Evolutionary conservation across 164 flowering plant species (phyloP), one percentile per base, ranked within the genome.

Genomic region (Magnolia kwangsiensis): DNA sequence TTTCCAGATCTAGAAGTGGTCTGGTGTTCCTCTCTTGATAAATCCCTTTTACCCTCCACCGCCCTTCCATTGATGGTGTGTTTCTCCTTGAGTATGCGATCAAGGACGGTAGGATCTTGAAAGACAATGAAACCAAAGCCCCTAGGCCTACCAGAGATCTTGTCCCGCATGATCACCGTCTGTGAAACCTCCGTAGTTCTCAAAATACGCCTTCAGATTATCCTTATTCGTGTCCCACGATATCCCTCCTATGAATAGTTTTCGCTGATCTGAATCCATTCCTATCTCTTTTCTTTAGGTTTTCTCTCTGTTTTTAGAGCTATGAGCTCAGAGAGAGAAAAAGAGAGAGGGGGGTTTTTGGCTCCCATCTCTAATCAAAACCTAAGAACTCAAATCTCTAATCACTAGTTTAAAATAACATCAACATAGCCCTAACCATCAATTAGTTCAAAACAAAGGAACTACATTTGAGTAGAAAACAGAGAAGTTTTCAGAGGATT

Each of bases 181-280:
- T 90, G 92, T 72, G 81, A 50, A 55, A 92, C 97, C 50, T 90
- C 93, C 97, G 67, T 91, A 94, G 63, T 84, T 85, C 11, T 81
- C 79, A 49, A 94, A 94, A 76, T 94, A 88, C 37, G 91, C 97
- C 80, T 77, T 90, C 50, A 94, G 86, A 80, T 81, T 88, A 5
- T 90, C 98, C 81, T 92, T 95, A 37, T 83, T 55, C 8, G 97
- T 94, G 58, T 94, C 98, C 98, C 97, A 94, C 58, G 98, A 94
- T 29, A 94, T 90, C 81, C 98, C 98, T 2, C 98, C 98, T 9
- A 94, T 87, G 71, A 92, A 94, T 1, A 94, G 85, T 92, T 94
- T 94, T 50, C 96, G 97, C 73, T 90, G 92, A 89, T 94, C 97
- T 71, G 97, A 88, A 86, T 94, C 97, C 98, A 92, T 8, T 50